Conservation (phyloP, 2,329 filamentous ascomycete species). For the Ophiostoma perfectum region DNA sequence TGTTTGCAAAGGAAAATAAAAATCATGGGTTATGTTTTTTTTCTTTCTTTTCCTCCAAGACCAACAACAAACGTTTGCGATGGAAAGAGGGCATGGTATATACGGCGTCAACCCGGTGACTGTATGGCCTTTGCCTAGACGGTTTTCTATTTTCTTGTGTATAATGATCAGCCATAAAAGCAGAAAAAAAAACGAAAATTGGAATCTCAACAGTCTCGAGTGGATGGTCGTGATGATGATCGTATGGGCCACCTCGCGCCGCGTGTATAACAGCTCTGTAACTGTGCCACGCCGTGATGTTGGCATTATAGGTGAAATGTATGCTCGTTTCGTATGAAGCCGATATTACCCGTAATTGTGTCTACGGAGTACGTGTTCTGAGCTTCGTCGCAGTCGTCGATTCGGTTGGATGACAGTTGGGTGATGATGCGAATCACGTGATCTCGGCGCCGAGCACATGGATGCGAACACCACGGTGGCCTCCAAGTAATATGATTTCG, state of each 20-base stretch:
- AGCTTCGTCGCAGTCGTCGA: no score
- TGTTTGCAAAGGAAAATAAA: constrained; percentile 12
- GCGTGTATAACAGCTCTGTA: no score
- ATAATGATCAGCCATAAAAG: not conserved
- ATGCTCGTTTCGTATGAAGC: no score
- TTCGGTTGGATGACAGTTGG: not conserved
- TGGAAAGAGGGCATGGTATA: not conserved
- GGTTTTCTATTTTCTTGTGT: not conserved
- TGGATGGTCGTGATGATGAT: not conserved
- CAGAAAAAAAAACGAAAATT: constrained; percentile 3
- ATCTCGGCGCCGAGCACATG: not conserved
- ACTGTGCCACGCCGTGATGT: no score
- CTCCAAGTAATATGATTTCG: not conserved
- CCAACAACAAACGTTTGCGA: not conserved
- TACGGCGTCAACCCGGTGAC: not conserved
- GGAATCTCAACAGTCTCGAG: not conserved
- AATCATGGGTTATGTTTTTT: constrained; percentile 16
- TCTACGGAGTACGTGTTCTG: no score
- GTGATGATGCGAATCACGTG: not conserved
- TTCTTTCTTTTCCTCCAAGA: not conserved
- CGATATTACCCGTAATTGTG: no score
- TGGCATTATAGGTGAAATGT: not conserved
- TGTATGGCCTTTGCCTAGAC: not conserved
- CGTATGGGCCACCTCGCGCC: no score
- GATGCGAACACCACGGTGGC: not conserved